phyloP scores from a whole-genome alignment of 1,284 basidiomycete genomes.

The Ustilago vetiveriae region DNA sequence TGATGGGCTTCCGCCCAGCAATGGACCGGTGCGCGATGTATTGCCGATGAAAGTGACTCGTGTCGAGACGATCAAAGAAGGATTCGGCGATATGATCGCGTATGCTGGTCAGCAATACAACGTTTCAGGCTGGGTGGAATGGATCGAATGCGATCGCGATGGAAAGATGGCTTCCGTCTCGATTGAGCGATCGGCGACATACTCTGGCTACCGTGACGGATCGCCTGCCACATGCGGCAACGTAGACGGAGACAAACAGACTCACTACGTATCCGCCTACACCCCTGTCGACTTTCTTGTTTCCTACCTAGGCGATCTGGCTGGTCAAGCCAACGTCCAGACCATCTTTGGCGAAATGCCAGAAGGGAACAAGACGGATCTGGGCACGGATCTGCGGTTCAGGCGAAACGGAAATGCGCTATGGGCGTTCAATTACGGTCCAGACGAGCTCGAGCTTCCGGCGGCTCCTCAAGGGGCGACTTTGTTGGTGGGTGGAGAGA shows the following conservation, averaged over 20 bases:
- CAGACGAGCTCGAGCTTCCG: constrained; percentile 30
- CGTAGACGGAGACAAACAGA: constrained; percentile 26
- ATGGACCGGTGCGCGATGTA: constrained; percentile 33
- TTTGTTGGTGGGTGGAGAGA: constrained; percentile 26
- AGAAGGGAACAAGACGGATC: constrained; percentile 14
- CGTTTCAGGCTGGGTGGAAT: constrained; percentile 48
- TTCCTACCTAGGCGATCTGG: constrained; percentile 32
- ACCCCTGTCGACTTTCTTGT: constrained; percentile 41
- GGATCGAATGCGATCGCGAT: constrained; percentile 50
- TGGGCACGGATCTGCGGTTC: constrained; percentile 42
- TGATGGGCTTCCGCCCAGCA: constrained; percentile 41
- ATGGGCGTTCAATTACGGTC: constrained; percentile 53
- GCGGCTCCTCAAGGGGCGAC: constrained; percentile 26
- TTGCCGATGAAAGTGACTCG: constrained; percentile 45
- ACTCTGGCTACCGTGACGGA: constrained; percentile 45
- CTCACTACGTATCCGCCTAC: constrained; percentile 50
- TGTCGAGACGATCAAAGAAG: constrained; percentile 41
- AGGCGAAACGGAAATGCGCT: constrained; percentile 41
- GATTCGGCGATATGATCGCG: constrained; percentile 39
- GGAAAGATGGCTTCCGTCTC: constrained; percentile 29
- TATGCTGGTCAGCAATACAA: constrained; percentile 38
- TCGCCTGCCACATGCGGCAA: constrained; percentile 40
- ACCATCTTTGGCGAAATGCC: constrained; percentile 27
- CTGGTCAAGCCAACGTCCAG: constrained; percentile 22
- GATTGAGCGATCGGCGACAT: constrained; percentile 20